Evolutionary conservation across 495 filamentous ascomycete genomes (phyloP), one percentile per base, ranked within the genome.

Genomic region (Chaetomium cochliodes): DNA sequence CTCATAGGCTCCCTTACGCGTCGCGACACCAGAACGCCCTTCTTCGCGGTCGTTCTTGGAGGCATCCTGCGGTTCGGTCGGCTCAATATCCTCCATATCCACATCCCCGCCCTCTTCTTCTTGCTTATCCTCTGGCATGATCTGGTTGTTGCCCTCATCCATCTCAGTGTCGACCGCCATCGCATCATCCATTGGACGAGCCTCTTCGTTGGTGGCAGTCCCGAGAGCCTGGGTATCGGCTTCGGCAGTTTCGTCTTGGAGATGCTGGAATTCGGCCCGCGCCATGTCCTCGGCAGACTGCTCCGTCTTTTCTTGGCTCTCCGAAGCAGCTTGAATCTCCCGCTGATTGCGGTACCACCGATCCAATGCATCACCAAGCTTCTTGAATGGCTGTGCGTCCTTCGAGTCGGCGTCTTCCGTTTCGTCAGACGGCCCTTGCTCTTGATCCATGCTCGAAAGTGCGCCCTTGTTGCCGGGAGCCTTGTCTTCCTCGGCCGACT

Each of bases 191-290:
- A 98, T 80, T 4, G 89, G 86, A 63, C 85, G 82, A 15, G 88
- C 87, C 76, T 98, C 91, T 20, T 98, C 93, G 67, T 96, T 87
- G 3, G 84, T 90, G 2, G 94, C 92, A 62, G 90, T 85, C 23
- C 96, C 96, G 51, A 99, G 80, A 56, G 94, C 96, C 75, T 99
- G 96, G 0, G 91, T 86, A 74, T 97, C 93, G 15, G 88, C 85
- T 53, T 86, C 79, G 49, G 88, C 84, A 50, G 92, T 84, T 59
- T 96, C 89, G 67, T 96, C 87, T 64, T 86, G 88, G 12, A 99
- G 81, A 74, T 99, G 93, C 70, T 97, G 91, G 72, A 96, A 96
- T 68, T 96, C 91, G 16, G 74, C 74, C 42, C 66, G 61, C 16
- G 70, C 69, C 69, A 81, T 90, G 50, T 91, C 85, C 22, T 63